These are phyloP conservation scores for rapeseed (Brassica napus) DNA, from an alignment of 345 rosid genomes.

Conservation along the genomic window DNA sequence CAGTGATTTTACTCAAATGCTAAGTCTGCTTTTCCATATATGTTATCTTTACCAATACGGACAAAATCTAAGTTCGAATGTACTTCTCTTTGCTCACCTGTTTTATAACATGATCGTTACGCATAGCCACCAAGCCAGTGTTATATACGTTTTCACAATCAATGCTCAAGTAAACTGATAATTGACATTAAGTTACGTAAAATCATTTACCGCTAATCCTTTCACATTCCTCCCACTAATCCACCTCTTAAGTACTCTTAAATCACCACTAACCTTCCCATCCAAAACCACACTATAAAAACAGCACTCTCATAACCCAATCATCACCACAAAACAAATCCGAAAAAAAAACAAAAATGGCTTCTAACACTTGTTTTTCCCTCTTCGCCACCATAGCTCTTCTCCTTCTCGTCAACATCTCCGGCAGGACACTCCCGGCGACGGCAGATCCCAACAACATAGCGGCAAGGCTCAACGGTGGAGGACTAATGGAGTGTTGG, in stretches of 20 bases:
- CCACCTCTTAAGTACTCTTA: slow-evolving; percentile 2
- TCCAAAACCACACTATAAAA: slow-evolving; percentile 7
- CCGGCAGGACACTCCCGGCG: background rate
- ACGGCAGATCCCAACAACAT: slow-evolving; percentile 14
- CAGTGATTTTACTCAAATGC: background rate
- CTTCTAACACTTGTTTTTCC: slow-evolving; percentile 21
- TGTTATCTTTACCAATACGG: background rate
- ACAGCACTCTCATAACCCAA: background rate
- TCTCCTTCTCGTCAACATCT: slow-evolving; percentile 11
- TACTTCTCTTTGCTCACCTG: background rate
- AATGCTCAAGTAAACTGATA: background rate
- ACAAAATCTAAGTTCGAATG: background rate
- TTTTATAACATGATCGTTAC: slow-evolving; percentile 4
- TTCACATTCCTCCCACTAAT: slow-evolving; percentile 25
- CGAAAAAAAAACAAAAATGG: background rate
- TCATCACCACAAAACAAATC: background rate
- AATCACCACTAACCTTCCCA: background rate
- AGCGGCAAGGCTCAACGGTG: slow-evolving; percentile 34
- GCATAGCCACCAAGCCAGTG: background rate
- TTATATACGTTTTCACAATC: background rate
- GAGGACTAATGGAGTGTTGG: slow-evolving; percentile 63
- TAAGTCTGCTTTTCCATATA: background rate
- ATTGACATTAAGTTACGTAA: background rate
- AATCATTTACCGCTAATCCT: slow-evolving; percentile 1
- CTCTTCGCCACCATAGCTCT: slow-evolving; percentile 27